These are phyloP conservation scores for Senna siamea DNA, from an alignment of 306 rosid genomes.

Conservation along the genomic window DNA sequence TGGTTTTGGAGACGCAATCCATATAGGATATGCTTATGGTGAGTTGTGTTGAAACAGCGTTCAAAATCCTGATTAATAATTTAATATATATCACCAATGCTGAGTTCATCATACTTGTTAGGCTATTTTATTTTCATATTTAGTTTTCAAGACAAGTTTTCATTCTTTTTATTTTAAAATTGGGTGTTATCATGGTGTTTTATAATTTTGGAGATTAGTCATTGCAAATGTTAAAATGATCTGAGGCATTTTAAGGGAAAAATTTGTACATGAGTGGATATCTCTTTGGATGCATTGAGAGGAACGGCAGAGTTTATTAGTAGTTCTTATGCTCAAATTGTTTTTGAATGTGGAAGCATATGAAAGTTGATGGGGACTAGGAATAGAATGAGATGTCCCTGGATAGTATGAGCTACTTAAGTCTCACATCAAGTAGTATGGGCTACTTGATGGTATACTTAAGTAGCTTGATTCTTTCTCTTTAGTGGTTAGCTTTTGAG, in stretches of 20 bases:
- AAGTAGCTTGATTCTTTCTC: too few species aligned
- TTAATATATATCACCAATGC: too few species aligned
- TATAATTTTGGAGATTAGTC: background rate
- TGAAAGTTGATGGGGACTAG: too few species aligned
- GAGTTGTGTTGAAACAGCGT: constrained; percentile 37
- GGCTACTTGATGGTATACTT: too few species aligned
- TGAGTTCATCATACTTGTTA: too few species aligned
- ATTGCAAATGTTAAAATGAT: background rate
- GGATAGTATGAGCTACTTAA: too few species aligned
- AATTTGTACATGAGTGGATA: background rate
- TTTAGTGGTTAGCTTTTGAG: too few species aligned
- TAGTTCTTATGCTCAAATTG: background rate
- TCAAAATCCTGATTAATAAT: constrained; percentile 26
- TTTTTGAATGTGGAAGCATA: background rate
- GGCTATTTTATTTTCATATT: constrained; percentile 29
- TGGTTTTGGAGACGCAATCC: constrained; percentile 56
- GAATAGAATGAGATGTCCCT: too few species aligned
- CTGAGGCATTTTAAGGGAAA: background rate
- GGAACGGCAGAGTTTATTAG: background rate
- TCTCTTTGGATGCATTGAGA: constrained; percentile 17
- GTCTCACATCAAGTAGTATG: too few species aligned
- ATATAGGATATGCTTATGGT: constrained; percentile 77
- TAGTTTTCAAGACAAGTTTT: constrained; percentile 9
- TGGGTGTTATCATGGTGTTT: constrained; percentile 8
- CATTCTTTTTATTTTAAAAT: constrained; percentile 28